Evolutionary conservation across 306 rosid species (phyloP).

Genomic region (Vigna radiata): DNA sequence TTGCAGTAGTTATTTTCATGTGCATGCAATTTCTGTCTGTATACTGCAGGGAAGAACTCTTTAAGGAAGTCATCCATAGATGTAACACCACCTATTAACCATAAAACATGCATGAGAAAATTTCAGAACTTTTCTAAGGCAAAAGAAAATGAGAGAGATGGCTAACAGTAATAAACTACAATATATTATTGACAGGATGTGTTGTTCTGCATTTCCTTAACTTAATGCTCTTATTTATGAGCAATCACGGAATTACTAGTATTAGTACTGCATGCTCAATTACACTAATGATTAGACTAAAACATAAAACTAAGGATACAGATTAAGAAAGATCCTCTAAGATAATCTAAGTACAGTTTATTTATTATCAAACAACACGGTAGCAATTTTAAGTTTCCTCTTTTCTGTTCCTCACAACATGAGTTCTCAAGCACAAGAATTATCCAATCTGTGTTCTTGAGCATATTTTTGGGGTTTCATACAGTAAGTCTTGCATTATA

Average conservation of each 20-base stretch:
- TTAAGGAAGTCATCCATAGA: conserved; percentile 87
- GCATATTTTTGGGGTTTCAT: neutral
- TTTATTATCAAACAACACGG: neutral
- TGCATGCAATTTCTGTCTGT: conserved; percentile 63
- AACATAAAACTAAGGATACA: neutral
- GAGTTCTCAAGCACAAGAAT: neutral
- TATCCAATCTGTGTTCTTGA: neutral
- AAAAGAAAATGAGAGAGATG: neutral
- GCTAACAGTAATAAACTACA: neutral
- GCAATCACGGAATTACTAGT: neutral
- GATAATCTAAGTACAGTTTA: neutral
- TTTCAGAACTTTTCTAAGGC: neutral
- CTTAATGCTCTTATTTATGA: neutral
- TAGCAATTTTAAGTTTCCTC: neutral
- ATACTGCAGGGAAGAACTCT: conserved; percentile 75
- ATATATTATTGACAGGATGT: neutral
- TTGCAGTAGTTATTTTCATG: conserved; percentile 93
- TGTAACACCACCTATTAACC: conserved; percentile 85
- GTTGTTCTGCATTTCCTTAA: neutral
- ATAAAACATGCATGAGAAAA: conserved; percentile 34
- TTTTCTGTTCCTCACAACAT: neutral
- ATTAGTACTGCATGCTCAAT: neutral
- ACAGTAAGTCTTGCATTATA: too few species aligned
- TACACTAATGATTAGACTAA: neutral
- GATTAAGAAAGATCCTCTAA: neutral